These are phyloP conservation scores for Lyophyllum shimeji DNA, from an alignment of 768 basidiomycete species.

Conservation along the genomic window DNA sequence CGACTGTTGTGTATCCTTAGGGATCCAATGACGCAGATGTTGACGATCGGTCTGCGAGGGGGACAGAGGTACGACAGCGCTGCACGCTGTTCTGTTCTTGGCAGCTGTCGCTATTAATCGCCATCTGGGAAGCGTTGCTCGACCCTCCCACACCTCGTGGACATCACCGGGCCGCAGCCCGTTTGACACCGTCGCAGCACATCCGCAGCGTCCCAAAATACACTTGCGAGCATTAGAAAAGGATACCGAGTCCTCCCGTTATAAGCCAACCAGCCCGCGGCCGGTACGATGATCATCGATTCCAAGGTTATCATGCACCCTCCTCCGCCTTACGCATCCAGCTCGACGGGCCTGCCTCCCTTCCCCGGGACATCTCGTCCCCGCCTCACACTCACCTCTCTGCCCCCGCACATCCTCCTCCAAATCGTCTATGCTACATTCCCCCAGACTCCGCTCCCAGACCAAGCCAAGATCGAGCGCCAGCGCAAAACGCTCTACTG, in stretches of 20 bases:
- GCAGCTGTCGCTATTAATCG: neutral
- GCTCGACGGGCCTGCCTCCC: conserved; percentile 19
- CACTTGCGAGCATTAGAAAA: neutral
- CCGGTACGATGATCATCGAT: conserved; percentile 36
- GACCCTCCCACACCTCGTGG: neutral
- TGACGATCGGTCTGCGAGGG: neutral
- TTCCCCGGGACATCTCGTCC: conserved; percentile 17
- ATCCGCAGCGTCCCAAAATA: neutral
- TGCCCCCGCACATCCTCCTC: conserved; percentile 67
- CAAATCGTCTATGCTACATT: conserved; percentile 69
- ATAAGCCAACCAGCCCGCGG: too few species aligned
- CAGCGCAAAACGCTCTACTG: conserved; percentile 73
- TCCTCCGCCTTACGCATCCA: conserved; percentile 26
- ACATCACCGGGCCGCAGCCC: neutral
- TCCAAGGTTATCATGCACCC: conserved; percentile 32
- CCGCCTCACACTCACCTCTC: conserved; percentile 23
- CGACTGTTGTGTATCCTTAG: neutral
- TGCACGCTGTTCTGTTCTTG: too few species aligned
- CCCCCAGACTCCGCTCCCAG: conserved; percentile 38
- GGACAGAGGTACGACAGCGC: too few species aligned
- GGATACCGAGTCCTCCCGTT: neutral
- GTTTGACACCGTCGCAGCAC: neutral
- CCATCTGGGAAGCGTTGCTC: neutral
- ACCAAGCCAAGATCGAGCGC: conserved; percentile 43
- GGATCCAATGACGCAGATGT: neutral